Conservation (phyloP, 257 asterid genomes). For the Fraxinus americana region DNA sequence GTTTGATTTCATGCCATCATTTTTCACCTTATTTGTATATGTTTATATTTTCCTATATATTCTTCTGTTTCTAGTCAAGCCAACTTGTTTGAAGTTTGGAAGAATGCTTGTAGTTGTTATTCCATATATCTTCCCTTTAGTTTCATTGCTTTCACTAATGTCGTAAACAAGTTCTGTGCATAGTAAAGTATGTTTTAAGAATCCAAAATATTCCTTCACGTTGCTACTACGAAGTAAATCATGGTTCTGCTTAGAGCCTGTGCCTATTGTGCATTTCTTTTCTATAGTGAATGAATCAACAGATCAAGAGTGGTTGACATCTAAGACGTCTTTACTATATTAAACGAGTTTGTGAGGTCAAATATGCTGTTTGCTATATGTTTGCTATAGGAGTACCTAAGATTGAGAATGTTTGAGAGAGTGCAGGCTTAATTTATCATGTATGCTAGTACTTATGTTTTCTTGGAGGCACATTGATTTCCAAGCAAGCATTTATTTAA, state of each 20-base stretch:
- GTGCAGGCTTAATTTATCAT: background rate
- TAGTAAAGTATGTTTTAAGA: background rate
- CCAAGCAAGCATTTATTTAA: background rate
- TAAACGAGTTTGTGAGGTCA: background rate
- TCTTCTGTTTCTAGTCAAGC: background rate
- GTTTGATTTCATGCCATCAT: background rate
- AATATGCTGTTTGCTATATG: background rate
- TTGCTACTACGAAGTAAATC: too few species aligned
- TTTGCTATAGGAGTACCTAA: background rate
- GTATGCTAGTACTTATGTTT: background rate
- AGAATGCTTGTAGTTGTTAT: background rate
- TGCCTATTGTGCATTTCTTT: background rate
- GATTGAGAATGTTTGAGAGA: background rate
- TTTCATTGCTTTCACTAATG: background rate
- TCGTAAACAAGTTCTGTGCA: background rate
- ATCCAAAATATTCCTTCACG: background rate
- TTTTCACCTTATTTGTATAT: background rate
- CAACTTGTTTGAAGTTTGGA: background rate
- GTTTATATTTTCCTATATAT: too few species aligned
- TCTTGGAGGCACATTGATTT: conserved; percentile 8
- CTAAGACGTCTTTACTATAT: background rate
- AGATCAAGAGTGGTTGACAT: background rate
- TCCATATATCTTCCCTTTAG: background rate
- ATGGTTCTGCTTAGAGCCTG: background rate
- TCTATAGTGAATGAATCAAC: background rate